phyloP scores from a whole-genome alignment of 768 basidiomycete genomes.

The Hemileccinum impolitum region DNA sequence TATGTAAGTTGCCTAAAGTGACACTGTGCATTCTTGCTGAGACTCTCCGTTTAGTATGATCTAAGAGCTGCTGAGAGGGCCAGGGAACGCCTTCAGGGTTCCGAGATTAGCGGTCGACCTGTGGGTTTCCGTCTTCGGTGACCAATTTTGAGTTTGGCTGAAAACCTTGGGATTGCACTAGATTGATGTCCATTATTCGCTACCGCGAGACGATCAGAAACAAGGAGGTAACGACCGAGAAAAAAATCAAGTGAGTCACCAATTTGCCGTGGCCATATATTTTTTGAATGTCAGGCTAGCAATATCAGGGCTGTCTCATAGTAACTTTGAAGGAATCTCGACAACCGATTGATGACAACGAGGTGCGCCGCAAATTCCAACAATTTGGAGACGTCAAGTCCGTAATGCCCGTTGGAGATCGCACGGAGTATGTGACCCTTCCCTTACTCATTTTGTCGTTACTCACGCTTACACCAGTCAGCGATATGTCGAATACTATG shows the following conservation, averaged over 20 bases:
- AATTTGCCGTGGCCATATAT: background rate
- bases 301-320: conserved; percentile 81
- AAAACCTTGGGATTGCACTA: conserved; percentile 30
- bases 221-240: conserved; percentile 55
- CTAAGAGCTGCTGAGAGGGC: conserved; percentile 90
- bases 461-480: conserved; percentile 49
- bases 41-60: conserved; percentile 63
- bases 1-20: conserved; percentile 64
- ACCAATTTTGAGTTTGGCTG: conserved; percentile 2
- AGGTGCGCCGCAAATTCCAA: conserved; percentile 82
- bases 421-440: conserved; percentile 48
- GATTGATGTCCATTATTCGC: conserved; percentile 98
- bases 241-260: conserved; percentile 72
- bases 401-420: conserved; percentile 62
- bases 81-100: conserved; percentile 85
- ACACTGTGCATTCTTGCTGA: conserved; percentile 10
- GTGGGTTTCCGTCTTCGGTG: conserved; percentile 49
- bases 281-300: conserved; percentile 35
- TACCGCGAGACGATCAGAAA: conserved; percentile 85
- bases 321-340: conserved; percentile 71
- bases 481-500: conserved; percentile 91
- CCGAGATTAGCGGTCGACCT: conserved; percentile 81
- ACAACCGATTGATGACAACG: conserved; percentile 77
- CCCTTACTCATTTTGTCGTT: background rate
- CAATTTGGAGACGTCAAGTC: conserved; percentile 89